Evolutionary conservation across 2,329 filamentous ascomycete genomes (phyloP).

Genomic region (Fusarium ambrosium): DNA sequence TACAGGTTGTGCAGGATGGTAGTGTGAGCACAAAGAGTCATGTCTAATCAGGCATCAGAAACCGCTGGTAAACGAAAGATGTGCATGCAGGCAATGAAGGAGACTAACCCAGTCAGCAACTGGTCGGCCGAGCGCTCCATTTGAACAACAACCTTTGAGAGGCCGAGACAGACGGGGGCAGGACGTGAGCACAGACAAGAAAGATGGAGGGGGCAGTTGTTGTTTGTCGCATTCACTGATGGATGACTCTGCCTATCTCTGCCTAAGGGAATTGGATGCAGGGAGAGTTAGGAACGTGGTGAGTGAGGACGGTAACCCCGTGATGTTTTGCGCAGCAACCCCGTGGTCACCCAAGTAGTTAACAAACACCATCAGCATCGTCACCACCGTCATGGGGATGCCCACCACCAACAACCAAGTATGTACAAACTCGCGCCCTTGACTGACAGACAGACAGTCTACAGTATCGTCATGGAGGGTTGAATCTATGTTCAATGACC

Average conservation of each 20-base stretch:
- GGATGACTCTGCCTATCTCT: conserved; percentile 17
- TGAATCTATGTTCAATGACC: conserved; percentile 32
- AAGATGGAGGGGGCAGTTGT: conserved; percentile 5
- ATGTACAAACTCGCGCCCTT: conserved; percentile 11
- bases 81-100: conserved; percentile 19
- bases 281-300: neutral
- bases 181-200: conserved; percentile 24
- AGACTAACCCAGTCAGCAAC: conserved; percentile 10
- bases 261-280: conserved; percentile 24
- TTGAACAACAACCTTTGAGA: conserved; percentile 8
- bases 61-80: conserved; percentile 9
- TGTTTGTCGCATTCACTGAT: conserved; percentile 4
- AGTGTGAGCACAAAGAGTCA: conserved; percentile 30
- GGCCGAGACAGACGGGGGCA: conserved; percentile 10
- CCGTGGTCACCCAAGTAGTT: conserved; percentile 1
- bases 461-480: conserved; percentile 33
- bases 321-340: conserved; percentile 1
- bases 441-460: neutral
- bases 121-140: conserved; percentile 15
- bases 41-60: conserved; percentile 33
- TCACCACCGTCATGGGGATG: conserved; percentile 10
- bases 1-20: neutral
- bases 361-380: conserved; percentile 11
- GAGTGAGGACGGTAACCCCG: conserved; percentile 6
- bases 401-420: conserved; percentile 18